A percentile compares a stretch with the other conserved stretches of the same genome.
Conservation (phyloP, 2,329 filamentous ascomycete genomes). For the Escovopsis weberi region DNA sequence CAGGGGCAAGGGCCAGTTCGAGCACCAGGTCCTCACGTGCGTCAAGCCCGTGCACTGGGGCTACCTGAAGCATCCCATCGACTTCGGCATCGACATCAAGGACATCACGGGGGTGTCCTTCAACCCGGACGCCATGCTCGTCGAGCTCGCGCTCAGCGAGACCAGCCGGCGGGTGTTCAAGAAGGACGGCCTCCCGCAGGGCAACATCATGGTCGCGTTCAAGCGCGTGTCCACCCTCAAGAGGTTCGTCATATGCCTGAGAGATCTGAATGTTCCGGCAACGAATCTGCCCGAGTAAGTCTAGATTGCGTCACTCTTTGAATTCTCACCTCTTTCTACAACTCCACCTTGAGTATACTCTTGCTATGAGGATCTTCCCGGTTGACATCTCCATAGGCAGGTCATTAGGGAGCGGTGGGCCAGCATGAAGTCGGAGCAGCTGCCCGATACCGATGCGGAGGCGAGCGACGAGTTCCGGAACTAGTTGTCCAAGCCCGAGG, state of each 20-base stretch:
- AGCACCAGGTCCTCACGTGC: slow-evolving; percentile 39
- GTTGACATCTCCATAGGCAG: slow-evolving; percentile 12
- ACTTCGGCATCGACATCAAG: slow-evolving; percentile 33
- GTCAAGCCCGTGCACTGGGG: slow-evolving; percentile 31
- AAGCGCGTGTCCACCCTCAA: slow-evolving; percentile 37
- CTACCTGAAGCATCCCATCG: slow-evolving; percentile 32
- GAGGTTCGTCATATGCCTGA: slow-evolving; percentile 34
- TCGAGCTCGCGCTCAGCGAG: slow-evolving; percentile 26
- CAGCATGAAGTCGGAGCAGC: slow-evolving; percentile 19
- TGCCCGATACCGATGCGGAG: slow-evolving; percentile 14
- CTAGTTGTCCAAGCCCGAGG: slow-evolving; percentile 9
- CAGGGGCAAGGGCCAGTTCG: slow-evolving; percentile 25
- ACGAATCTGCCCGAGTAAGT: slow-evolving; percentile 28
- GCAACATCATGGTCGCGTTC: slow-evolving; percentile 36
- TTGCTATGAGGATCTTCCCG: neutral
- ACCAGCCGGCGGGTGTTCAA: slow-evolving; percentile 12
- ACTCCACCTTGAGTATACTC: no score
- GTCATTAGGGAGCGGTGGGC: slow-evolving; percentile 24
- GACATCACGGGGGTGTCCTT: slow-evolving; percentile 33
- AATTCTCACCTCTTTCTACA: no score
- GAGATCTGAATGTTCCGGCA: slow-evolving; percentile 27
- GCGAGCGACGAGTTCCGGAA: slow-evolving; percentile 12
- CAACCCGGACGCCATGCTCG: slow-evolving; percentile 25
- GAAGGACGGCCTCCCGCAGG: slow-evolving; percentile 22
- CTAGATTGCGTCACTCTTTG: no score